Percentiles rank a stretch among this genome's conserved stretches.
phyloP scores from a whole-genome alignment of 148 eudicot species.

The Mesembryanthemum crystallinum region DNA sequence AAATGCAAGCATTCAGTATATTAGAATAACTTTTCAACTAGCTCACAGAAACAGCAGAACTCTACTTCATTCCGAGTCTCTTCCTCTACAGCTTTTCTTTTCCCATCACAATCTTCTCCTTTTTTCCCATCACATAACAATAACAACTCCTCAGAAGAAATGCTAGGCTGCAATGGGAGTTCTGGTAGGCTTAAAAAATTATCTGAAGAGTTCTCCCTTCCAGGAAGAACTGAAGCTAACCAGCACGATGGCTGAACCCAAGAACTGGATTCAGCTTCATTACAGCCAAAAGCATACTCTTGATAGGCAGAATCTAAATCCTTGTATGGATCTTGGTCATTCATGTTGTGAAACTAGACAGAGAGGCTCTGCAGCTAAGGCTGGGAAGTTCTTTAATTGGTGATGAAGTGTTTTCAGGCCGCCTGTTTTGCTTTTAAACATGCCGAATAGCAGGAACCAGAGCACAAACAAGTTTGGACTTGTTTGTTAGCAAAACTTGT shows the following conservation, averaged over 20 bases:
- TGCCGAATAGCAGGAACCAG: background rate
- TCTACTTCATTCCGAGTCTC: constrained; percentile 1
- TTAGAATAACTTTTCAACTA: background rate
- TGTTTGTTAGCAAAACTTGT: background rate
- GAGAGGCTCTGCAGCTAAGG: background rate
- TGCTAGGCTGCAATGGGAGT: constrained; percentile 8
- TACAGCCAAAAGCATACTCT: background rate
- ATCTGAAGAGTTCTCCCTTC: background rate
- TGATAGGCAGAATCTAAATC: background rate
- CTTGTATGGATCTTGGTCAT: background rate
- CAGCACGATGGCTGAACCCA: constrained; percentile 5
- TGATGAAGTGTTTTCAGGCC: background rate
- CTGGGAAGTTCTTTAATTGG: background rate
- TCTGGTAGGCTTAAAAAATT: constrained; percentile 1
- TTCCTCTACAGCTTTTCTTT: background rate
- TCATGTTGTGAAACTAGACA: background rate
- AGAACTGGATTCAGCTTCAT: background rate
- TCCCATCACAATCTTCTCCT: background rate
- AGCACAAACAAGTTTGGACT: background rate
- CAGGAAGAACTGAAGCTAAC: background rate
- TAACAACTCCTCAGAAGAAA: background rate
- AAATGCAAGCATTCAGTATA: background rate
- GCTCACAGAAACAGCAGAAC: background rate
- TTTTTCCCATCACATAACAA: constrained; percentile 1
- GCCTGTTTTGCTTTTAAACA: background rate